Evolutionary conservation across 805 yeast genomes (phyloP).

Genomic region (Wickerhamomyces bisporus): DNA sequence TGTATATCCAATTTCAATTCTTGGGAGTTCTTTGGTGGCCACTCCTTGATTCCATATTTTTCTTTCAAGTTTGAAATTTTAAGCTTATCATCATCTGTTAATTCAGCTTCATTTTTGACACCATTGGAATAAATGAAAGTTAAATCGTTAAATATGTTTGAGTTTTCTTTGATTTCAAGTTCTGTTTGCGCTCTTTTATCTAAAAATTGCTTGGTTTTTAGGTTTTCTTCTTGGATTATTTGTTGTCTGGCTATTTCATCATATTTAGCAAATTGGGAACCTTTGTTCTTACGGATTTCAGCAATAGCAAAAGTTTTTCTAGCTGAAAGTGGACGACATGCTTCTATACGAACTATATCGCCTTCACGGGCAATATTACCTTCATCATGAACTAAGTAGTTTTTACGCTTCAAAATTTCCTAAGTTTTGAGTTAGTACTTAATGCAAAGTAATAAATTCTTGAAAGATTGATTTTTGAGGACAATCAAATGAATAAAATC

Average conservation of each 20-base stretch:
- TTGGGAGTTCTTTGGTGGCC: constrained; percentile 38
- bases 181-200: constrained; percentile 38
- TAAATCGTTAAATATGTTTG: constrained; percentile 29
- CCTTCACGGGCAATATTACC: constrained; percentile 90
- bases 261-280: constrained; percentile 85
- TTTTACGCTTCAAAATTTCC: constrained; percentile 72
- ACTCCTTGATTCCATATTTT: constrained; percentile 41
- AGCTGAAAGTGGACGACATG: constrained; percentile 79
- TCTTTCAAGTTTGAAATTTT: constrained; percentile 34
- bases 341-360: constrained; percentile 89
- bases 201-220: constrained; percentile 50
- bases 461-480: background rate
- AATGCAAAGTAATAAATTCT: no score
- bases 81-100: constrained; percentile 30
- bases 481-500: no score
- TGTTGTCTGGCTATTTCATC: constrained; percentile 64
- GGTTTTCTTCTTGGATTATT: constrained; percentile 62
- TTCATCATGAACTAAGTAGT: constrained; percentile 90
- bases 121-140: constrained; percentile 22
- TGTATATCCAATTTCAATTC: constrained; percentile 35
- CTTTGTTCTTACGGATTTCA: constrained; percentile 81
- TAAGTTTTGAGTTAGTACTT: constrained; percentile 7
- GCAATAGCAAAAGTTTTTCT: constrained; percentile 87
- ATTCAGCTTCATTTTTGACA: constrained; percentile 21
- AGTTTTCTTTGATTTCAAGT: constrained; percentile 20